phyloP scores from a whole-genome alignment of 768 basidiomycete species.

The Cytidiella melzeri region DNA sequence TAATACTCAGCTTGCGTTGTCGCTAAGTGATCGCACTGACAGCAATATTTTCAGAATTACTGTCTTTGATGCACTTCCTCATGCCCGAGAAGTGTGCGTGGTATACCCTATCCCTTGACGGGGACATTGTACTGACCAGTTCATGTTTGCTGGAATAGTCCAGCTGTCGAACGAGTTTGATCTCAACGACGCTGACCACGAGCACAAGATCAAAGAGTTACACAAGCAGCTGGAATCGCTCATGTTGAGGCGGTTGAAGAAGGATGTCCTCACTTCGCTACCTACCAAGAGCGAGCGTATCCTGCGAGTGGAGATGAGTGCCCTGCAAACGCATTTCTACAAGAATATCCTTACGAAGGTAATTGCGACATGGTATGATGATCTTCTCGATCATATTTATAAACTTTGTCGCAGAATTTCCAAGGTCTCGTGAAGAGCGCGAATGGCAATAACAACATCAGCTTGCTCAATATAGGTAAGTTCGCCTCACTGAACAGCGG shows the following conservation, averaged over 20 bases:
- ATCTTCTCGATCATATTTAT: background rate
- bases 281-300: conserved; percentile 99
- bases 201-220: conserved; percentile 90
- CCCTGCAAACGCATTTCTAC: conserved; percentile 96
- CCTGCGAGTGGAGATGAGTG: conserved; percentile 93
- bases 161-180: conserved; percentile 94
- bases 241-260: conserved; percentile 93
- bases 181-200: conserved; percentile 87
- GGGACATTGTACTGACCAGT: conserved; percentile 1
- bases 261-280: conserved; percentile 91
- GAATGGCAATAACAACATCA: conserved; percentile 85
- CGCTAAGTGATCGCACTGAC: conserved; percentile 10
- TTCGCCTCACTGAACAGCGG: conserved; percentile 3
- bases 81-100: conserved; percentile 94
- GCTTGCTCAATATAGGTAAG: conserved; percentile 88
- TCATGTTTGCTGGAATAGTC: conserved; percentile 41
- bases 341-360: conserved; percentile 97
- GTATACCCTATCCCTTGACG: background rate
- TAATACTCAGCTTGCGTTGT: conserved; percentile 23
- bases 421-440: conserved; percentile 86
- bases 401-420: conserved; percentile 64
- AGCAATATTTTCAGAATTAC: conserved; percentile 53
- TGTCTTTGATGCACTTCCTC: conserved; percentile 98
- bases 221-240: conserved; percentile 88
- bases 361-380: conserved; percentile 9